Conservation (phyloP, 1,284 basidiomycete genomes). For the Pascua guehoae region DNA sequence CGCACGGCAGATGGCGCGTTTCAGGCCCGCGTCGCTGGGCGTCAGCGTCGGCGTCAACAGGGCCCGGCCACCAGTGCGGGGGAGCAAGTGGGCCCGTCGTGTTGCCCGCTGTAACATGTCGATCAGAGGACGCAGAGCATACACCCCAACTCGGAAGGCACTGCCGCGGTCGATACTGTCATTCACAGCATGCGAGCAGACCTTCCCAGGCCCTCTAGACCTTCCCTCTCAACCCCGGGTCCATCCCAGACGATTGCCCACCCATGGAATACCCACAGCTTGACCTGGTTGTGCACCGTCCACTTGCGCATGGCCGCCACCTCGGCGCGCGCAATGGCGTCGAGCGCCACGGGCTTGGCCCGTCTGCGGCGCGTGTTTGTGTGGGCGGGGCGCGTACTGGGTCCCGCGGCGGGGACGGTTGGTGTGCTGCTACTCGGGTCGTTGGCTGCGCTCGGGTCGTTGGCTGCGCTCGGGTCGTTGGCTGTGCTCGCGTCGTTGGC, state of each 20-base stretch:
- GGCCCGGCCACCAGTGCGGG: background rate
- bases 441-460: too few species aligned
- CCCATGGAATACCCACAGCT: constrained; percentile 36
- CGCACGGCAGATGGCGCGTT: constrained; percentile 29
- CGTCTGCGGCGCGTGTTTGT: background rate
- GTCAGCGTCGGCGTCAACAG: constrained; percentile 6
- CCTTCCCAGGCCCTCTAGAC: too few species aligned
- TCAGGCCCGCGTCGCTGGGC: constrained; percentile 38
- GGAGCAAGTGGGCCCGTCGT: background rate
- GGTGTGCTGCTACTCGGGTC: too few species aligned
- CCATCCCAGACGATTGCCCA: too few species aligned
- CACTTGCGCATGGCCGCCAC: constrained; percentile 32
- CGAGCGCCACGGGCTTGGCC: constrained; percentile 9
- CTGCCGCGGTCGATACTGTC: too few species aligned
- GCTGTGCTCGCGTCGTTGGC: too few species aligned
- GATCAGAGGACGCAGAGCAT: too few species aligned
- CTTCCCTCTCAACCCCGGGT: too few species aligned
- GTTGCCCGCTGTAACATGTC: too few species aligned
- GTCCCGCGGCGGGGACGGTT: too few species aligned
- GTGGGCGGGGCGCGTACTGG: background rate
- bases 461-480: too few species aligned
- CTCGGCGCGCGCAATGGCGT: constrained; percentile 23
- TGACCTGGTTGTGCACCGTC: constrained; percentile 42
- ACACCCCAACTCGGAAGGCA: background rate
- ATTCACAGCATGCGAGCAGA: too few species aligned